Conservation (phyloP, 768 basidiomycete genomes). For the Neoboletus brunneissimus region DNA sequence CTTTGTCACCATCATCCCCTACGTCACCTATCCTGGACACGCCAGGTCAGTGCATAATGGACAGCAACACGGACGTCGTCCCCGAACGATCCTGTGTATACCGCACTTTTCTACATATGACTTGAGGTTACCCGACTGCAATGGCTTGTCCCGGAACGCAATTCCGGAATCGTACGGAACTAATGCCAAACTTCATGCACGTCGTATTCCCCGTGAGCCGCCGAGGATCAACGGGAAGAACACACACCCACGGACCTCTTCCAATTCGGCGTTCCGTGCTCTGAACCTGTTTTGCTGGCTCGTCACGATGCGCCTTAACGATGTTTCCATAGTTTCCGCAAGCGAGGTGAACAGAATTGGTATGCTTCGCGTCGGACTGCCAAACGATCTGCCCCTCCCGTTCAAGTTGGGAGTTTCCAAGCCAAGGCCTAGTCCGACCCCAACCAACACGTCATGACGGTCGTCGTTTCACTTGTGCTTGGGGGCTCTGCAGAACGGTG, state of each 20-base stretch:
- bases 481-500: no score
- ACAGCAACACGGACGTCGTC: slow-evolving; percentile 58
- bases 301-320: slow-evolving; percentile 97
- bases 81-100: slow-evolving; percentile 97
- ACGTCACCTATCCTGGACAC: no score
- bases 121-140: slow-evolving; percentile 95
- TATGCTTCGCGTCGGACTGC: slow-evolving; percentile 42
- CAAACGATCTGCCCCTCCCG: neutral
- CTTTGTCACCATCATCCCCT: no score
- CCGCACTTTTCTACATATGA: slow-evolving; percentile 81
- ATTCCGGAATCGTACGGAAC: slow-evolving; percentile 88
- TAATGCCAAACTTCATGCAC: no score
- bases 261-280: slow-evolving; percentile 95
- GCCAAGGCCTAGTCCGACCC: no score
- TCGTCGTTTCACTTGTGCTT: no score
- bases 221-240: neutral
- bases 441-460: no score
- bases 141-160: slow-evolving; percentile 88
- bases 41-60: no score
- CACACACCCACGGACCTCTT: slow-evolving; percentile 63
- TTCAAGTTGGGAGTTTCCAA: no score
- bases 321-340: slow-evolving; percentile 89
- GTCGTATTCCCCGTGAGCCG: no score
- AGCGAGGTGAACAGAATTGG: slow-evolving; percentile 71
- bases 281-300: slow-evolving; percentile 97